Evolutionary conservation across 192 early-diverging fungal species (phyloP).

Genomic region (Dissophora ornata): DNA sequence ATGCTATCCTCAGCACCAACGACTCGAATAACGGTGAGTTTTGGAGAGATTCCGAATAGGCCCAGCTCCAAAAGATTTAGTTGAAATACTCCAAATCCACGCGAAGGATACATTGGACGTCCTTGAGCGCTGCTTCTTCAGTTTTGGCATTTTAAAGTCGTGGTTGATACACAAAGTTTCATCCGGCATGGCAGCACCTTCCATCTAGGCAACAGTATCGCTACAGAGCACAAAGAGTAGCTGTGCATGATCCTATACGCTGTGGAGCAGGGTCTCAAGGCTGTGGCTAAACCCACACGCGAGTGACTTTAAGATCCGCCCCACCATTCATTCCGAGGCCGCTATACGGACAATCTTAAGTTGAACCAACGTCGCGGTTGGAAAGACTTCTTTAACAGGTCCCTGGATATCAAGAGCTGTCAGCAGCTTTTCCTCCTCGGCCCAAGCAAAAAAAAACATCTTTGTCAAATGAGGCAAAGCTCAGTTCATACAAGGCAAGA

Average conservation of each 20-base stretch:
- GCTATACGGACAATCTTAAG: constrained; percentile 1
- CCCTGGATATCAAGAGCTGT: not conserved
- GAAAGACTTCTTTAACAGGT: too few species aligned
- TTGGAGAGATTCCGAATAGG: not conserved
- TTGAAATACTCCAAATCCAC: not conserved
- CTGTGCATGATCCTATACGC: constrained; percentile 14
- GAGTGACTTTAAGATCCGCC: not conserved
- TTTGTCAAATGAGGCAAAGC: constrained; percentile 25
- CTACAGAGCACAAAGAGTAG: constrained; percentile 9
- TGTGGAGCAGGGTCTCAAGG: constrained; percentile 11
- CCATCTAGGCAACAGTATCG: not conserved
- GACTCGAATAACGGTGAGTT: constrained; percentile 16
- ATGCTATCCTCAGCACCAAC: not conserved
- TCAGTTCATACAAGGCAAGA: constrained; percentile 1
- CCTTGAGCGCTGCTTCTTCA: constrained; percentile 9
- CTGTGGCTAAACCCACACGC: constrained; percentile 17
- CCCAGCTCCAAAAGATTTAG: constrained; percentile 2
- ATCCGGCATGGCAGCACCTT: not conserved
- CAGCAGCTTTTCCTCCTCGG: not conserved
- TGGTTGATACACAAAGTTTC: not conserved
- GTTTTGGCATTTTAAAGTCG: not conserved
- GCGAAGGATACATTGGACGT: not conserved
- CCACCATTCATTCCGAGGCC: constrained; percentile 17
- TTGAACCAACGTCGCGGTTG: not conserved
- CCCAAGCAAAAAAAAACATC: constrained; percentile 22